Evolutionary conservation across 805 yeast genomes (phyloP), one percentile per base, ranked within the genome.

Genomic region (Yamadazyma insecticola): DNA sequence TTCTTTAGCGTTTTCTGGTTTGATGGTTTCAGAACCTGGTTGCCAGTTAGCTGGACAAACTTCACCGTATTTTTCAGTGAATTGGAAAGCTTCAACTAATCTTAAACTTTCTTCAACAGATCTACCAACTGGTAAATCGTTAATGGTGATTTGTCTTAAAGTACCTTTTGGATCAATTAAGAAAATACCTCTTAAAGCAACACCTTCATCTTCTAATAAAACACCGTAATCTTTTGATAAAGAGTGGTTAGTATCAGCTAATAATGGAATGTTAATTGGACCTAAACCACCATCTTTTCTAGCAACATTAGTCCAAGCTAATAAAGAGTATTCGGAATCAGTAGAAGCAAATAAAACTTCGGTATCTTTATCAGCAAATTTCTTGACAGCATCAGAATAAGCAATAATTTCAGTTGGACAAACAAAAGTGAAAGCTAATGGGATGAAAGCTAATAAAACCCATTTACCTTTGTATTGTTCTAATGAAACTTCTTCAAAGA

Each of bases 351-450:
- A 88, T 57, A 92, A 77, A 32, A 92, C 80, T 72, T 87, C 85
- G 48, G 87, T 78, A 55, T 80, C 90, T 61, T 86, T 81, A 48
- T 76, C 94, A 51, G 82, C 64, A 70, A 92, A 92, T 75, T 81
- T 80, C 74, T 80, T 78, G 52, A 78, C 84, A 50, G 97, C 96
- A 52, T 90, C 96, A 44, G 96, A 85, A 82, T 88, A 92, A 51
- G 97, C 97, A 67, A 92, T 81, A 74, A 92, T 89, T 76, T 92
- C 97, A 50, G 98, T 92, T 67, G 99, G 98, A 73, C 98, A 92
- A 44, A 92, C 97, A 52, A 92, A 92, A 40, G 99, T 92, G 89
- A 92, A 92, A 32, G 98, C 98, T 77, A 90, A 73, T 67, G 98
- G 99, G 63, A 92, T 82, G 74, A 92, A 92, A 43, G 94, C 97